Base-by-base conservation (phyloP, 2,329 filamentous ascomycete species). In the Sphaerostilbella broomeana region DNA sequence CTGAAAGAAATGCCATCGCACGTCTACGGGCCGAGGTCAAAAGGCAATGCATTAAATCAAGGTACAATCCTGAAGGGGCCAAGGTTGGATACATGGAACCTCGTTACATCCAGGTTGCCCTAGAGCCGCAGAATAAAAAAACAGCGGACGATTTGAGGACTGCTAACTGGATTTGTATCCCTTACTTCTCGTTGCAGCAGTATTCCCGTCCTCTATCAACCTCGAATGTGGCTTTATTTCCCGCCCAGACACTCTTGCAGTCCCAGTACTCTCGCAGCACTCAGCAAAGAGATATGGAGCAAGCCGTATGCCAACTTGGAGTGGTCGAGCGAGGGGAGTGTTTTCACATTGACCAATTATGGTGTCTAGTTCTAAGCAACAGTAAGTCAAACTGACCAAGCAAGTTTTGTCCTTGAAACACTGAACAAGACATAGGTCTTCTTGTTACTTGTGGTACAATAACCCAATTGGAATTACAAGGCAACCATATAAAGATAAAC, bases 261-360 rank as follows among this genome's bases (percentile, higher is more conserved):
- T 52, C 59, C 1, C 61, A 65, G 6, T 68, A 64, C 43, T 65
- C 67, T 2, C 54, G 62, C 4, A 61, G 56, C 5, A 51, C 53
- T 4, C 51, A 57, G 18, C 54, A 62, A 21, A 55, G 69, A 36
- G 69, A 72, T 26, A 63, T 70, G 64, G 52, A 61, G 18, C 69
- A 72, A 46, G 69, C 64, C 3, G 62, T 71, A 7, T 63, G 68
- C 36, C 59, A 62, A 38, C 50, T 62, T 11, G 56, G 56, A 1
- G 55, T 57, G 27, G 58, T 55, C 3, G 56, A 56, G 1, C 45
- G 54, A 8, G 59, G 56, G 2, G 49, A 62, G 13, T 72, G 67
- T 37, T 72, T 69, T 39, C 68, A 73, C 40, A 63, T 72, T 30
- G 55, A 63, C 1, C 70, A 73, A 46, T 40, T 70, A 8, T 73